Percentiles rank a stretch among this genome's conserved stretches.
Conservation (phyloP, 2,329 filamentous ascomycete species). For the Paecilomyces formosus region DNA sequence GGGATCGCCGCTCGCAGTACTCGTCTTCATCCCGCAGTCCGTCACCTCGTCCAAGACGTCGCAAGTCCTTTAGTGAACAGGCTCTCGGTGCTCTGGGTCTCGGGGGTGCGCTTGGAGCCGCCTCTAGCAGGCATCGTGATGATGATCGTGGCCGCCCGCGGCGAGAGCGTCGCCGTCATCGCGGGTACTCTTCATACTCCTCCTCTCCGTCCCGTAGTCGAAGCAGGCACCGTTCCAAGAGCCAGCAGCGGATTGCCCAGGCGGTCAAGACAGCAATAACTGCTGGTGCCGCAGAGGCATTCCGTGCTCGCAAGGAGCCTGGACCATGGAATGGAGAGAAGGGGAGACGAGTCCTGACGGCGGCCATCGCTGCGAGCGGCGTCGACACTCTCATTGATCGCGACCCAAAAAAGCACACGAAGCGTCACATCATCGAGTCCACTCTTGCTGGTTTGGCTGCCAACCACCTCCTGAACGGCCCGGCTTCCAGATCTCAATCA, state of each 20-base stretch:
- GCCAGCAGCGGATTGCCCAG: conserved; percentile 63
- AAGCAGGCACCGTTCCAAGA: conserved; percentile 44
- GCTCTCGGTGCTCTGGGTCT: conserved; percentile 51
- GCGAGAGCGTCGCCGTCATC: conserved; percentile 27
- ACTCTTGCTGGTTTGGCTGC: conserved; percentile 83
- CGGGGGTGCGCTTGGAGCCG: conserved; percentile 46
- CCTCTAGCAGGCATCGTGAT: conserved; percentile 36
- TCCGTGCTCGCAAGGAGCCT: conserved; percentile 80
- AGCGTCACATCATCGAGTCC: conserved; percentile 75
- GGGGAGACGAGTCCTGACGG: conserved; percentile 83
- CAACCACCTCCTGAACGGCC: conserved; percentile 78
- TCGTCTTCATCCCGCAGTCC: conserved; percentile 30
- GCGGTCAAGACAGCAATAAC: conserved; percentile 86
- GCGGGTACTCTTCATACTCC: conserved; percentile 38
- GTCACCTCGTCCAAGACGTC: conserved; percentile 31
- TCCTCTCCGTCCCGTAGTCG: conserved; percentile 49
- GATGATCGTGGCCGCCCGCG: conserved; percentile 45
- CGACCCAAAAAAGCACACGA: conserved; percentile 64
- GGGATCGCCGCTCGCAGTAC: conserved; percentile 22
- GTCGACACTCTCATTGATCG: conserved; percentile 68
- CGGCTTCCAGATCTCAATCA: conserved; percentile 64
- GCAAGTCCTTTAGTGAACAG: conserved; percentile 41
- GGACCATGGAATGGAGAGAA: conserved; percentile 88
- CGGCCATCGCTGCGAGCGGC: conserved; percentile 75
- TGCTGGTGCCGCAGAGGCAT: conserved; percentile 85